Percentiles rank a stretch among this genome's conserved stretches.
Conservation (phyloP, 1,284 basidiomycete species). For the Heterobasidion occidentale region DNA sequence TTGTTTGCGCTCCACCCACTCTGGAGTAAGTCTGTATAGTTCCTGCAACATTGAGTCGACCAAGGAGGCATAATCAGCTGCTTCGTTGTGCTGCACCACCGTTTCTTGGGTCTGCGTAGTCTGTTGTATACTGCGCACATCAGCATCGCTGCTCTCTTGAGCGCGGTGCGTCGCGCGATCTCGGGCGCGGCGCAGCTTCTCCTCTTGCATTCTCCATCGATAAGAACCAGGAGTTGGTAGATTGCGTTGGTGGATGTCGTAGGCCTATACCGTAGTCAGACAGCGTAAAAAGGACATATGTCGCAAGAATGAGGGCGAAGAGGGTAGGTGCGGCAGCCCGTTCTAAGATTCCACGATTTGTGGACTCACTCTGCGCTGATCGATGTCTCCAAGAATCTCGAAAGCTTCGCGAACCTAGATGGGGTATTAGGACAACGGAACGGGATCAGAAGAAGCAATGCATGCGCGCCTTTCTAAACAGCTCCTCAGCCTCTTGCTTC, state of each 20-base stretch:
- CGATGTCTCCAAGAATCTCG: constrained; percentile 43
- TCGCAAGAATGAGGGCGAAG: too few species aligned
- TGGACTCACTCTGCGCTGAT: constrained; percentile 45
- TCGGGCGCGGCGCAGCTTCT: constrained; percentile 38
- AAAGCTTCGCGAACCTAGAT: constrained; percentile 49
- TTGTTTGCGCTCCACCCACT: constrained; percentile 49
- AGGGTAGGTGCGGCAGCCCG: too few species aligned
- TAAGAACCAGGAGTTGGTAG: constrained; percentile 15
- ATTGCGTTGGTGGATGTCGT: constrained; percentile 29
- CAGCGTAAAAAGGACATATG: too few species aligned
- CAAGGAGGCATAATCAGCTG: constrained; percentile 11
- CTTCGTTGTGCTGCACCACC: constrained; percentile 4
- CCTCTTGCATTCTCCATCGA: constrained; percentile 16
- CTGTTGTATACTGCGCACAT: constrained; percentile 31
- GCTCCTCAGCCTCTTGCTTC: constrained; percentile 18
- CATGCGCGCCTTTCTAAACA: constrained; percentile 22
- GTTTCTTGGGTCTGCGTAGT: constrained; percentile 15
- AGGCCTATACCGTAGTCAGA: constrained; percentile 31
- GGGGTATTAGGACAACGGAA: neutral
- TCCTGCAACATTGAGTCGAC: constrained; percentile 27
- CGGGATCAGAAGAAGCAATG: neutral
- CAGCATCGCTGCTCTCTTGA: constrained; percentile 35
- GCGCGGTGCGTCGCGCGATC: constrained; percentile 48
- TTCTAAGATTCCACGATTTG: too few species aligned
- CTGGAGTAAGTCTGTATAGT: constrained; percentile 48